Conservation (phyloP, 2,329 filamentous ascomycete genomes). For the Botrytis sinoallii region DNA sequence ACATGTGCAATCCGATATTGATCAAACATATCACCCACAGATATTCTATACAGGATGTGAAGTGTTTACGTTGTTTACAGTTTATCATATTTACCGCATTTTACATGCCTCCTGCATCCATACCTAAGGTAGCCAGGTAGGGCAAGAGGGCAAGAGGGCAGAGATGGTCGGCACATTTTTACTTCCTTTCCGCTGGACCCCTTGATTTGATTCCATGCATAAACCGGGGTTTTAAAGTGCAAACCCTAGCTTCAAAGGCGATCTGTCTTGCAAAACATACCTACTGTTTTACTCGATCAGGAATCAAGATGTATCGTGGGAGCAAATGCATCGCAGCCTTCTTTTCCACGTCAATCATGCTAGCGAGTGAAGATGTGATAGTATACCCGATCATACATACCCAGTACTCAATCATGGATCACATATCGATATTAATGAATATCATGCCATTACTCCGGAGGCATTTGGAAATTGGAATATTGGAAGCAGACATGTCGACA, state of each 20-base stretch:
- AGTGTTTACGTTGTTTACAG: no score
- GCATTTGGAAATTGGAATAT: background rate
- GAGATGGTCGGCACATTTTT: background rate
- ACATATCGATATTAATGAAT: background rate
- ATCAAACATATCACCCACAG: background rate
- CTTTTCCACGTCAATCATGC: background rate
- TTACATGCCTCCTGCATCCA: background rate
- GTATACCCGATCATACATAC: background rate
- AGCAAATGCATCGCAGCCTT: background rate
- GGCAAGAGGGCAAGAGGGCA: background rate
- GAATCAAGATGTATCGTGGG: background rate
- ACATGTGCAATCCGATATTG: background rate
- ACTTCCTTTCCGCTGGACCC: background rate
- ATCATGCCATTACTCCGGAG: background rate
- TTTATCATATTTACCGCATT: background rate
- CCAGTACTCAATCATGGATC: background rate
- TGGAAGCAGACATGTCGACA: background rate
- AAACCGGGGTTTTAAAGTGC: background rate
- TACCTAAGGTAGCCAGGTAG: background rate
- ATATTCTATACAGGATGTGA: background rate
- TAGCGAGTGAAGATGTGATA: background rate
- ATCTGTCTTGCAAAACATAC: background rate
- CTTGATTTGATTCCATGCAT: constrained; percentile 3
- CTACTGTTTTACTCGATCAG: background rate
- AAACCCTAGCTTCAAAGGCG: background rate